phyloP scores from a whole-genome alignment of 1,139 yeast genomes.

The Pneumocystis wakefieldiae region DNA sequence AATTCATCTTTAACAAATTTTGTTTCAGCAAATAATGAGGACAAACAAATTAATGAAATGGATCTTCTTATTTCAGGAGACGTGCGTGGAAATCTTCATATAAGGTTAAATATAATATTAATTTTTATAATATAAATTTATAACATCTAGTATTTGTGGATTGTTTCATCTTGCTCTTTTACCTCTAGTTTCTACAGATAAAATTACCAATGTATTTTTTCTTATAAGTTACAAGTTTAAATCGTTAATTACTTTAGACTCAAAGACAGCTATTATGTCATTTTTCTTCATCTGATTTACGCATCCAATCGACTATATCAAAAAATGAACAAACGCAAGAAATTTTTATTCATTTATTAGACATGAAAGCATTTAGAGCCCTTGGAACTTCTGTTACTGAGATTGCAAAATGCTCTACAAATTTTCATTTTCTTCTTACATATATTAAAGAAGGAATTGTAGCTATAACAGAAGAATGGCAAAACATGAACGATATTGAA shows the following conservation, averaged over 20 bases:
- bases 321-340: not conserved
- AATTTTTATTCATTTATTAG: not conserved
- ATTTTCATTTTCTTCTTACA: slow-evolving; percentile 3
- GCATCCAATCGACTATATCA: not conserved
- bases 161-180: not conserved
- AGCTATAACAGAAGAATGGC: slow-evolving; percentile 11
- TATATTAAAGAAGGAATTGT: slow-evolving; percentile 12
- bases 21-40: not conserved
- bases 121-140: not conserved
- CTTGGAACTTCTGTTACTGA: not conserved
- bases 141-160: not conserved
- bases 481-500: slow-evolving; percentile 4
- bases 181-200: not conserved
- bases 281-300: not conserved
- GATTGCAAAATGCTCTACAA: not conserved
- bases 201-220: not conserved
- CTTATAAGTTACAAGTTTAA: not conserved
- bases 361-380: not conserved
- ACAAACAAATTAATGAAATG: not conserved
- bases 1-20: not conserved
- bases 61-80: slow-evolving; percentile 1
- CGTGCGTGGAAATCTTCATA: not conserved
- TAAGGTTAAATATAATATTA: not conserved
- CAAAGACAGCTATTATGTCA: not conserved
- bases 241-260: not conserved